Evolutionary conservation across 495 filamentous ascomycete genomes (phyloP), one percentile per base, ranked within the genome.

Genomic region (Trypethelium eluteriae): DNA sequence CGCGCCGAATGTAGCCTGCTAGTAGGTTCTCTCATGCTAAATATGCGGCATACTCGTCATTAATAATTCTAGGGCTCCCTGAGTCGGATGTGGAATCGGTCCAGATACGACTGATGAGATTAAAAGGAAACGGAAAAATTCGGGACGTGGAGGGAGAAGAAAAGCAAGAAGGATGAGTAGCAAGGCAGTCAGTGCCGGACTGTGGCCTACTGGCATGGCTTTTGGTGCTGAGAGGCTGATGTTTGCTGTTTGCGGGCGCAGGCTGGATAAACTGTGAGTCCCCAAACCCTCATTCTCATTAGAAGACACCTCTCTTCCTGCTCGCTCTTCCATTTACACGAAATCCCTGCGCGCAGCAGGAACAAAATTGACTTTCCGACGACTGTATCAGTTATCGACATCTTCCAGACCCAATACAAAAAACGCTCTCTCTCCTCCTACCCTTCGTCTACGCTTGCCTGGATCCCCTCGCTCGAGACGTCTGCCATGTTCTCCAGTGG

Each of bases 201-300:
- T 0, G 41, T 7, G 41, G 41, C 7, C 41, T 44, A 0, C 41
- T 82, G 66, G 88, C 88, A n/a, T 91, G 88, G 86, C 73, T 86
- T 39, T 80, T 81, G 0, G 87, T 91, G 0, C 68, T 84, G 1
- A 88, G 89, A 62, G 85, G 81, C 3, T 89, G 85, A 75, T 84
- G 80, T 53, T 81, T 80, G 47, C 72, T 90, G 59, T 89, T 89
- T 72, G 84, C 82, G 64, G 83, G 82, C 65, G 89, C 88, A 70
- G 85, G 87, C 4, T 84, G 84, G 78, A 81, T 88, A 56, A 88
- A 88, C 71, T 79, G 75, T 78, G 65, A 70, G 75, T 71, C 10
- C n/a, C 3, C 14, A 44, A 44, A 44, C 44, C n/a, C 34, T 1
- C 39, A 69, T 75, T 67, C n/a, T 25, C 25, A 25, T 25, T 25